Evolutionary conservation across 1,284 basidiomycete genomes (phyloP).

Genomic region (Puccinia coronata): DNA sequence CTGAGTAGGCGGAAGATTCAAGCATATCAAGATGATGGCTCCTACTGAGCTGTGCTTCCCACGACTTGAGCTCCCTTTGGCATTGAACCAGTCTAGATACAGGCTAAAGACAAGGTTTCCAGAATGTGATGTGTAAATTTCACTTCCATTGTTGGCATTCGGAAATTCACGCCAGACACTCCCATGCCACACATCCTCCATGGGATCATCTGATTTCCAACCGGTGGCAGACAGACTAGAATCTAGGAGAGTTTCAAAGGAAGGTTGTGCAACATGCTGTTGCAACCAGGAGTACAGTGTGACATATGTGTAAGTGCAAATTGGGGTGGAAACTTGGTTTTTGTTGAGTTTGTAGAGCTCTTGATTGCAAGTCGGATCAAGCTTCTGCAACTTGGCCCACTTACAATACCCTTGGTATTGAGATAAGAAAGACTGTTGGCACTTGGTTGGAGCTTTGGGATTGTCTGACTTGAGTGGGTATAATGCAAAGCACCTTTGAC

Average conservation of each 20-base stretch:
- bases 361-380: conserved; percentile 9
- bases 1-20: no score
- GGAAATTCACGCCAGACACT: conserved; percentile 13
- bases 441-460: no score
- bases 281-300: neutral
- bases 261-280: neutral
- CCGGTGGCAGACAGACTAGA: neutral
- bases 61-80: no score
- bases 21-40: conserved; percentile 4
- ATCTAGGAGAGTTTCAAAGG: no score
- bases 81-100: no score
- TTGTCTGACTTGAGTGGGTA: no score
- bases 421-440: no score
- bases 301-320: conserved; percentile 11
- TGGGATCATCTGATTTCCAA: neutral
- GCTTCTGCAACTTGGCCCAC: neutral
- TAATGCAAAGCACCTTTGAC: no score
- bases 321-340: neutral
- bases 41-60: no score
- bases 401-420: no score
- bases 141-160: neutral
- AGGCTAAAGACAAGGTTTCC: no score
- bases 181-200: conserved; percentile 28
- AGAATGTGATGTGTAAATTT: no score
- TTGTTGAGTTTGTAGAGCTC: neutral